Percentiles rank a stretch among this genome's conserved stretches.
These are phyloP conservation scores for Clohesyomyces aquaticus DNA, from an alignment of 495 filamentous ascomycete genomes.

Conservation along the genomic window DNA sequence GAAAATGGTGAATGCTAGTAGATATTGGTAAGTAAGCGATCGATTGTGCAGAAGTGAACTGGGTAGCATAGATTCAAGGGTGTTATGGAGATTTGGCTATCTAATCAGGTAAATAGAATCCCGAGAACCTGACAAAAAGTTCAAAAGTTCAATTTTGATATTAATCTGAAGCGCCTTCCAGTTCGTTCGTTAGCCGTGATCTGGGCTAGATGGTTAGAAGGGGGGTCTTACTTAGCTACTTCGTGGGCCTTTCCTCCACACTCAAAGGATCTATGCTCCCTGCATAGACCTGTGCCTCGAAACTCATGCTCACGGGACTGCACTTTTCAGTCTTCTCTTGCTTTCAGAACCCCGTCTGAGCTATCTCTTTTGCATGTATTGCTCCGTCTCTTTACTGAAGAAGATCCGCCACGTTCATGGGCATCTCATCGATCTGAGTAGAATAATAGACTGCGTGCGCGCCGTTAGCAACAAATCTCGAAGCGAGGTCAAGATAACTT, in stretches of 20 bases:
- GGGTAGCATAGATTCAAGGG: too few species aligned
- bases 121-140: too few species aligned
- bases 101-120: too few species aligned
- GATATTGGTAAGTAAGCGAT: too few species aligned
- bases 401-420: constrained; percentile 71
- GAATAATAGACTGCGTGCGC: constrained; percentile 79
- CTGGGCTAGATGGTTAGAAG: too few species aligned
- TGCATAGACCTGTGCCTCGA: not conserved
- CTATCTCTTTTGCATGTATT: too few species aligned
- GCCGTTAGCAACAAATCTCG: constrained; percentile 47
- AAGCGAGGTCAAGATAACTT: constrained; percentile 39
- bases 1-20: too few species aligned
- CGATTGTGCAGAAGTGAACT: too few species aligned
- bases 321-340: not conserved
- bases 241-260: constrained; percentile 26
- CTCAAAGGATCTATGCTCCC: not conserved
- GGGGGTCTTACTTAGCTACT: constrained; percentile 11
- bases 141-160: too few species aligned
- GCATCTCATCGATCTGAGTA: constrained; percentile 99
- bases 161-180: too few species aligned
- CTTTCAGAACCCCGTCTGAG: not conserved
- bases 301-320: not conserved
- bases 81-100: too few species aligned
- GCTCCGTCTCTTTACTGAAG: constrained; percentile 20
- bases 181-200: too few species aligned